Evolutionary conservation across 208 protist species (phyloP), one percentile per base, ranked within the genome.

Genomic region (Leishmania turanica): DNA sequence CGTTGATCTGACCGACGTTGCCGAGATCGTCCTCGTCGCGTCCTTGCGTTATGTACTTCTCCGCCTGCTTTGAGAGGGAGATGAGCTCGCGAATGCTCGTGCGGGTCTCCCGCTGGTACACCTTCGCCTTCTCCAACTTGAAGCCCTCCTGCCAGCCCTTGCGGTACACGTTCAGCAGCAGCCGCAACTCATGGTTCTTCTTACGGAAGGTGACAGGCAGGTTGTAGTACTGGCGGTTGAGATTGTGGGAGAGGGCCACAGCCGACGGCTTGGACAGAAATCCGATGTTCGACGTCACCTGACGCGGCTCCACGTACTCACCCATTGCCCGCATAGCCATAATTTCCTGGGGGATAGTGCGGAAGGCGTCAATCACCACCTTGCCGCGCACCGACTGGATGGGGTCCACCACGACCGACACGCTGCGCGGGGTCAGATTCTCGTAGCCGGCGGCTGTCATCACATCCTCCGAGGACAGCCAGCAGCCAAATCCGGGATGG

Each of bases 401-500:
- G 11, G 99, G 99, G 85, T 99, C 99, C 53, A 99, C 97, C 69
- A 99, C 99, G 40, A 99, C 99, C 40, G 99, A 99, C 5, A 99
- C 99, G 64, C 98, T 97, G 66, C 99, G 93, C 68, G 97, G 93
- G 68, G 99, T 99, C 58, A 99, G 89, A 68, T 97, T 91, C 89
- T 99, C 99, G 86, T 99, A 99, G 75, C 88, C 91, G 42, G 86
- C 92, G 79, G 99, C 99, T 42, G 99, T 99, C 88, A 99, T 99
- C 45, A 99, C 97, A 94, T 99, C 99, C 75, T 99, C 99, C 64
- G 97, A 97, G 45, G 99, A 99, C 13, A 99, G 97, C 99, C 99
- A 99, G 93, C 99, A 99, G 34, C 99, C 99, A 89, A 99, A 99
- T 47, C 99, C 99, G 27, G 99, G 99, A 88, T 99, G 99, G 77